Base-by-base conservation (phyloP, 2,329 filamentous ascomycete species). In the Didymella arachidicola region DNA sequence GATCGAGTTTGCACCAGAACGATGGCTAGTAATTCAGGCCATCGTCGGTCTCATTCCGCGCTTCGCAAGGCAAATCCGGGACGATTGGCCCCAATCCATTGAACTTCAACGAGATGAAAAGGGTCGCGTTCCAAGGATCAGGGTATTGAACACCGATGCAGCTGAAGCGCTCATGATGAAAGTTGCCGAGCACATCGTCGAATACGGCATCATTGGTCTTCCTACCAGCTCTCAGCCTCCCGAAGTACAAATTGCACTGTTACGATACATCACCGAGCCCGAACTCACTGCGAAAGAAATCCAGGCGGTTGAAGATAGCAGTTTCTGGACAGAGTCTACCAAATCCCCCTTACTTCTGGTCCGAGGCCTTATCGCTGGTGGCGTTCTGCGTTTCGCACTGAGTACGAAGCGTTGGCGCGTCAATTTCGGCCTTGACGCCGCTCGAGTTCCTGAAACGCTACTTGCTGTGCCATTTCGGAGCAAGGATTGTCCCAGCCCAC, bases 361-460 rank as follows among this genome's bases (percentile, higher is more conserved):
- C 0, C 78, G 84, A 26, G 83, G 88, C 0, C 77, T 91, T 0
- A 71, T 91, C 8, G 83, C 84, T 0, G 72, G 79, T 0, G 82
- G 85, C 0, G 76, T 90, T 0, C 64, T 91, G 0, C 65, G 65
- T 0, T 88, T 87, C 57, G 78, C 77, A 0, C 74, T 90, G 0
- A 72, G 75, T 0, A 73, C 82, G 11, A 90, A 90, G 64, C 77
- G 87, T 1, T 91, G 86, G 85, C 75, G 84, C 3, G 87, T 91
- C 0, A 82, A 89, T 52, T 91, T 87, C 58, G 88, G 89, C 0
- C 76, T 84, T 0, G 81, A 86, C 64, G 59, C 66, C 0, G 54
- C 8, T 10, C 68, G 74, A 1, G 66, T 86, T 83, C 68, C 89
- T 86, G 61, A 85, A 86, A 74, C 71, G 1, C 54, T 59, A n/a